phyloP scores from a whole-genome alignment of 495 filamentous ascomycete species.

The Aspergillus sclerotioniger region DNA sequence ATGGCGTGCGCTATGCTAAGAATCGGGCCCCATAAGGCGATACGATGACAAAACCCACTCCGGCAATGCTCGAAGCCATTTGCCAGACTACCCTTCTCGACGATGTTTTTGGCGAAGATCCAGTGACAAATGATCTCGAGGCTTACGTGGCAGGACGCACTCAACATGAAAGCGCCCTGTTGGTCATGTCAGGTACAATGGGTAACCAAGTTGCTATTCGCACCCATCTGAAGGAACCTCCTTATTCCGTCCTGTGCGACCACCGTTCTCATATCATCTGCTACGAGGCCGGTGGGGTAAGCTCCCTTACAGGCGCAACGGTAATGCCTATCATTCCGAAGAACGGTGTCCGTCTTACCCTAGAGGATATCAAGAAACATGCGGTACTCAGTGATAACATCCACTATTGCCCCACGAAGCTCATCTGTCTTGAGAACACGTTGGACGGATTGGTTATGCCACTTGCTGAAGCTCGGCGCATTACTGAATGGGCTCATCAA shows the following conservation, averaged over 20 bases:
- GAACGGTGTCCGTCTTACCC: constrained; percentile 72
- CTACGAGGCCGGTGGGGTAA: constrained; percentile 52
- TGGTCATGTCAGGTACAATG: constrained; percentile 90
- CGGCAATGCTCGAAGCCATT: constrained; percentile 71
- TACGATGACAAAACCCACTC: constrained; percentile 81
- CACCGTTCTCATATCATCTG: constrained; percentile 46
- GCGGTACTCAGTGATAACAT: constrained; percentile 41
- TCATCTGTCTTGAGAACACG: constrained; percentile 87
- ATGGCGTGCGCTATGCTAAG: constrained; percentile 5
- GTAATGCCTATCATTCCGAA: constrained; percentile 37
- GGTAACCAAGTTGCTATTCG: constrained; percentile 56
- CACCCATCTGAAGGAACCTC: constrained; percentile 48
- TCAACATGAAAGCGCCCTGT: constrained; percentile 63
- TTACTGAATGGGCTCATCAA: constrained; percentile 66
- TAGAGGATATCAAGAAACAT: constrained; percentile 66
- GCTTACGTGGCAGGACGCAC: constrained; percentile 66
- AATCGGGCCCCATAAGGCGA: constrained; percentile 47
- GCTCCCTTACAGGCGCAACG: constrained; percentile 44
- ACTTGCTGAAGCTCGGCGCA: constrained; percentile 62
- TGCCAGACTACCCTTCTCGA: constrained; percentile 62
- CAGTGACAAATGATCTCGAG: constrained; percentile 72
- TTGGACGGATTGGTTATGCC: constrained; percentile 77
- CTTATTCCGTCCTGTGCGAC: constrained; percentile 49
- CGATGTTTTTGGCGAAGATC: constrained; percentile 82
- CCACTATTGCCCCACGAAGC: constrained; percentile 63